A percentile compares a stretch with the other conserved stretches of the same genome.
Evolutionary conservation across 768 basidiomycete species (phyloP).

Genomic region (Sarcodon sp.): DNA sequence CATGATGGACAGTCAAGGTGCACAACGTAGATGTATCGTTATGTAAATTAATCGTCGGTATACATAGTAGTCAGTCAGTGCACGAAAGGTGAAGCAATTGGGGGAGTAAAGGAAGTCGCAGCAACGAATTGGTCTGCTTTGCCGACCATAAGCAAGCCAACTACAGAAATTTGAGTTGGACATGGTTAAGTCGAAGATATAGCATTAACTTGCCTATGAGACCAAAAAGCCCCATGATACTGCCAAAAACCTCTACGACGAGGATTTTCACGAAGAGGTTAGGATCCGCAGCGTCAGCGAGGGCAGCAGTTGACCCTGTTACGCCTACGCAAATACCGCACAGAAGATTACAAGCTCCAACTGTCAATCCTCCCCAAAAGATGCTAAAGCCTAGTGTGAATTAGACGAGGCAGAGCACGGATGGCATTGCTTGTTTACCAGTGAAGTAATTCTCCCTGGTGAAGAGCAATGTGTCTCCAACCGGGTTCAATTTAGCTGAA

Average conservation of each 20-base stretch:
- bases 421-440: constrained; percentile 26
- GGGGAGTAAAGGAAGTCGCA: constrained; percentile 19
- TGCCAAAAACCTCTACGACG: constrained; percentile 89
- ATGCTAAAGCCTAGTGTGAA: constrained; percentile 64
- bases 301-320: constrained; percentile 89
- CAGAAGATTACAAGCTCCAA: constrained; percentile 87
- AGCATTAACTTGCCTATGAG: constrained; percentile 59
- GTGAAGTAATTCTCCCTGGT: constrained; percentile 89
- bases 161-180: constrained; percentile 21
- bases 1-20: too few relatives aligned
- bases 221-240: constrained; percentile 86
- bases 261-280: constrained; percentile 93
- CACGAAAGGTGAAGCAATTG: constrained; percentile 21
- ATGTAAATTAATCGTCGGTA: background rate
- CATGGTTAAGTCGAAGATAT: background rate
- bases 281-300: constrained; percentile 93
- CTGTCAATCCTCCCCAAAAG: constrained; percentile 95
- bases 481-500: constrained; percentile 58
- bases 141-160: constrained; percentile 72
- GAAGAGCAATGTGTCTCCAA: constrained; percentile 61
- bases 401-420: constrained; percentile 1
- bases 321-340: constrained; percentile 93
- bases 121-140: constrained; percentile 45
- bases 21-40: too few relatives aligned
- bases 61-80: constrained; percentile 9